Conservation (phyloP, 768 basidiomycete genomes). For the Boletus sp. region DNA sequence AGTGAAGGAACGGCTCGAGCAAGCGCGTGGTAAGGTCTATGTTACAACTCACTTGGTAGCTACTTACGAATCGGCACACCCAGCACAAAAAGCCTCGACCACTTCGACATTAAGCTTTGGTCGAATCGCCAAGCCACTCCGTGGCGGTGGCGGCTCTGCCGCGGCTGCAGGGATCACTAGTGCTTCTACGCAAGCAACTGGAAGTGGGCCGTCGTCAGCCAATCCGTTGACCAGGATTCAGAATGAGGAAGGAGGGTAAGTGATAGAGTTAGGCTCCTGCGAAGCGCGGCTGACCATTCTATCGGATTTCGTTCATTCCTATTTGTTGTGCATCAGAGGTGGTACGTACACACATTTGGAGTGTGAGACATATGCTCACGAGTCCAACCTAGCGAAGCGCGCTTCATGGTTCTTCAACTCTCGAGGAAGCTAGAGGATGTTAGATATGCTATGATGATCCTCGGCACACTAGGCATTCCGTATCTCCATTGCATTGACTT, state of each 20-base stretch:
- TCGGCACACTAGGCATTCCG: constrained; percentile 10
- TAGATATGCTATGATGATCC: constrained; percentile 14
- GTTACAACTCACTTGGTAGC: constrained; percentile 12
- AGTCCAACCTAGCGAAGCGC: constrained; percentile 66
- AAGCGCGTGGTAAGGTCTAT: constrained; percentile 74
- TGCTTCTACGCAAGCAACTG: constrained; percentile 39
- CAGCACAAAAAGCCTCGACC: constrained; percentile 75
- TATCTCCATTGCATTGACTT: constrained; percentile 18
- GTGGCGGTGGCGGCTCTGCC: constrained; percentile 80
- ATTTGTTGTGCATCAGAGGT: constrained; percentile 28
- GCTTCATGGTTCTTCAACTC: constrained; percentile 94
- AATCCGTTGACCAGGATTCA: constrained; percentile 74
- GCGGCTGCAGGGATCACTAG: constrained; percentile 41
- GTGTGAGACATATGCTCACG: constrained; percentile 20
- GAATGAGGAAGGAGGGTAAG: constrained; percentile 75
- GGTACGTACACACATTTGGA: constrained; percentile 28
- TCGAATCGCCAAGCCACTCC: constrained; percentile 93
- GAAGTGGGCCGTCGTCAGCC: constrained; percentile 46
- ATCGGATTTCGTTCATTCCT: constrained; percentile 13
- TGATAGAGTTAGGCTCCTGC: constrained; percentile 21
- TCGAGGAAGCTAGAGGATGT: constrained; percentile 46
- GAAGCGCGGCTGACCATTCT: constrained; percentile 17
- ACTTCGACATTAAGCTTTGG: constrained; percentile 80
- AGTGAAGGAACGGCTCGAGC: constrained; percentile 85
- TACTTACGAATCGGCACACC: constrained; percentile 28